Evolutionary conservation across 495 filamentous ascomycete genomes (phyloP), one percentile per base, ranked within the genome.

Genomic region (Penicillium psychrofluorescens): DNA sequence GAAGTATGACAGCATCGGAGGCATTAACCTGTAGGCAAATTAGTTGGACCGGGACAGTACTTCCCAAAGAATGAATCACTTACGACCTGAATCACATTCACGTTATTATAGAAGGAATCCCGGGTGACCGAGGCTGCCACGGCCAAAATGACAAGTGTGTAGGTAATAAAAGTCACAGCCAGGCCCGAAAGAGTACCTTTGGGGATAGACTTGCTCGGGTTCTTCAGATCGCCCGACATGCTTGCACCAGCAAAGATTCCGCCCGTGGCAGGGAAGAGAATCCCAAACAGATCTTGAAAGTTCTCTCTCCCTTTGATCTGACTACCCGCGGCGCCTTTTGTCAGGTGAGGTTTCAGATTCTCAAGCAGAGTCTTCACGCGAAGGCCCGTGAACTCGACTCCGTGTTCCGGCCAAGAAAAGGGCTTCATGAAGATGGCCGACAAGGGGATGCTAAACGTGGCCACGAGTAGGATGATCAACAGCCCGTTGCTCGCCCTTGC

Each of bases 201-300:
- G 0, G 88, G 88, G 42, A 95, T 94, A 2, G 86, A 77, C 53
- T 85, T 88, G 72, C 86, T 90, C 7, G 88, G 88, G 44, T 90
- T 83, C 45, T 76, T 82, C 34, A 95, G 56, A 61, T 95, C 88
- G 2, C 88, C 88, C 8, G 88, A 92, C 88, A 95, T 94, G 48
- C 84, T 89, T 3, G 88, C 88, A n/a, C 88, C 88, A 29, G 78
- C 78, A 55, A 82, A 82, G 11, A 82, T 82, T 9, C 78, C 78
- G n/a, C 76, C 75, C n/a, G 88, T 92, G 0, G 88, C 87, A 36
- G 88, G 88, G 50, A 90, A 95, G 9, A 95, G 59, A 44, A 95
- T 88, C 11, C 87, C 88, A 63, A 95, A 95, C 13, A 95, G 71
- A 48, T 89, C 80, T 48, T 89, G 85, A 45, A 87, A 92, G 28